A percentile compares a stretch with the other conserved stretches of the same genome.
Conservation (phyloP, 805 yeast species). For the Kluyveromyces wickerhamii region DNA sequence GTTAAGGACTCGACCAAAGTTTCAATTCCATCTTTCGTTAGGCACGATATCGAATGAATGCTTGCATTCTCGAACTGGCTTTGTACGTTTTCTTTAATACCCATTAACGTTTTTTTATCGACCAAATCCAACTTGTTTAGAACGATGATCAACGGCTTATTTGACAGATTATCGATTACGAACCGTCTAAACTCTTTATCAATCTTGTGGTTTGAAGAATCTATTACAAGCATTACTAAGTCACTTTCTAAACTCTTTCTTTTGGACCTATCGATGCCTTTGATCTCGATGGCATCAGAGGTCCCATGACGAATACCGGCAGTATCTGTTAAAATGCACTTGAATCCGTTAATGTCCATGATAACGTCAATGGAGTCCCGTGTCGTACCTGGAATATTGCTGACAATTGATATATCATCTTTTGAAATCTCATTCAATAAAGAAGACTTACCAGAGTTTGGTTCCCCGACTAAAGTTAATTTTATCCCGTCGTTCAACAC, state of each 20-base stretch:
- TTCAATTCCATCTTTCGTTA: slow-evolving; percentile 46
- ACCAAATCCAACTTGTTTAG: slow-evolving; percentile 57
- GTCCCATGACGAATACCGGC: slow-evolving; percentile 69
- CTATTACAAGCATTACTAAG: slow-evolving; percentile 53
- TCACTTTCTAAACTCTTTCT: slow-evolving; percentile 54
- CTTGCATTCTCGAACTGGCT: slow-evolving; percentile 4
- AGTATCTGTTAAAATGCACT: slow-evolving; percentile 80
- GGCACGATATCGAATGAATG: slow-evolving; percentile 52
- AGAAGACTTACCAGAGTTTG: slow-evolving; percentile 95
- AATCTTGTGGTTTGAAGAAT: slow-evolving; percentile 25
- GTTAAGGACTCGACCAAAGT: slow-evolving; percentile 38
- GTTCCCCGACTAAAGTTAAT: slow-evolving; percentile 75
- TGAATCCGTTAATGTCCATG: slow-evolving; percentile 74
- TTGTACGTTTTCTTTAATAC: slow-evolving; percentile 17
- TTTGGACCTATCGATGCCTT: slow-evolving; percentile 78
- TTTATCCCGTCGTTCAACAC: slow-evolving; percentile 66
- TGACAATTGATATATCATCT: slow-evolving; percentile 83
- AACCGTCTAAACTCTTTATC: slow-evolving; percentile 35
- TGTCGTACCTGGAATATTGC: slow-evolving; percentile 89
- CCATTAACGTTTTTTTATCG: slow-evolving; percentile 12
- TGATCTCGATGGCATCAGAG: slow-evolving; percentile 55
- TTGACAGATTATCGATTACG: slow-evolving; percentile 23
- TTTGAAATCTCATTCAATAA: slow-evolving; percentile 67
- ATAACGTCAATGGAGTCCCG: slow-evolving; percentile 81
- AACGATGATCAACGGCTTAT: slow-evolving; percentile 32